These are phyloP conservation scores for Cardamine occulta DNA, from an alignment of 345 rosid species.

Conservation along the genomic window DNA sequence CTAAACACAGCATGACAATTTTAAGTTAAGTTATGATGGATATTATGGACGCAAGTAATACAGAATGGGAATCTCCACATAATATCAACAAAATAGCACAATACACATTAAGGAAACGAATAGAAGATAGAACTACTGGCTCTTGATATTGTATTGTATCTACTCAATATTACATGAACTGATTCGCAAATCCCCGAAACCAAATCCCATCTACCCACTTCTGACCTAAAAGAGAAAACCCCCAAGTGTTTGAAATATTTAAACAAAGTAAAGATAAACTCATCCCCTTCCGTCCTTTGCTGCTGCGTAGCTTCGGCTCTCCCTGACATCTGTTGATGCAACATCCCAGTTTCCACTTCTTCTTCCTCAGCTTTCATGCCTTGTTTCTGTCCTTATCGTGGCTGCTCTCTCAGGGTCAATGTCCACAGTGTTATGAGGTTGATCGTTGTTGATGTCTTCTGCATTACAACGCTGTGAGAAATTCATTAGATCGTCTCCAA, in stretches of 20 bases:
- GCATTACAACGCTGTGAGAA: constrained; percentile 84
- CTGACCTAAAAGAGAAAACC: constrained; percentile 23
- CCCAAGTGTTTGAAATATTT: not conserved
- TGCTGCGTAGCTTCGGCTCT: constrained; percentile 55
- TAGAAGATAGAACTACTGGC: constrained; percentile 17
- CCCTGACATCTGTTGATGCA: constrained; percentile 68
- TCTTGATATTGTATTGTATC: constrained; percentile 21
- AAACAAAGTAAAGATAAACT: not conserved
- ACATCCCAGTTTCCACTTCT: constrained; percentile 78
- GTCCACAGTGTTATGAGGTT: constrained; percentile 54
- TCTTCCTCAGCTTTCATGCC: constrained; percentile 67
- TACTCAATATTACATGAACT: constrained; percentile 38
- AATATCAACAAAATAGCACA: constrained; percentile 31
- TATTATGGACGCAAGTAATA: constrained; percentile 1
- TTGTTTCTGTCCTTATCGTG: constrained; percentile 61
- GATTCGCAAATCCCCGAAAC: constrained; percentile 12
- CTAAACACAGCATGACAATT: not conserved
- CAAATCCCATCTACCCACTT: constrained; percentile 26
- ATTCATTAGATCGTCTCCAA: constrained; percentile 85
- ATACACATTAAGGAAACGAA: constrained; percentile 15
- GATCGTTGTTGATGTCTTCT: constrained; percentile 61
- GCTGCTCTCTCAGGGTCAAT: constrained; percentile 67
- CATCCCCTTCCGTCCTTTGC: constrained; percentile 48
- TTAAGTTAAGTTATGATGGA: not conserved
- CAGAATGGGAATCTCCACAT: constrained; percentile 17